Evolutionary conservation across 208 protist genomes (phyloP), one percentile per base, ranked within the genome.

Genomic region (Trypanosoma cruzi): DNA sequence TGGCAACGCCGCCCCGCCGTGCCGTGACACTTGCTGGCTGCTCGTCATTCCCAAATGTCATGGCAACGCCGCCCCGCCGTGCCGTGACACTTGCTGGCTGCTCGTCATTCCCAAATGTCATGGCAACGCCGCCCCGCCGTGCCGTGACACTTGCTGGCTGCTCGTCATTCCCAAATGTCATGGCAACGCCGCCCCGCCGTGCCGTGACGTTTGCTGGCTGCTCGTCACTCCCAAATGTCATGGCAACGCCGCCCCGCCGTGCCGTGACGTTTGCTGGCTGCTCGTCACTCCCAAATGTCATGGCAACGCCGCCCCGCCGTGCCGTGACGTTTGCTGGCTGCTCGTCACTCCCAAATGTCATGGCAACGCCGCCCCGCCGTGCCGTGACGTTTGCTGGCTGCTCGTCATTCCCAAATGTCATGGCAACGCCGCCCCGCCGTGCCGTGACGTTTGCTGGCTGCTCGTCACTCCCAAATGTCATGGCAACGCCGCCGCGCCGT

Each of bases 371-470:
- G 22, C 57, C 57, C 5, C 57, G 32, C 3, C 63, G 63, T 24
- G 48, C 63, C 1, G 50, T 36, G 2, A 58, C 63, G 42, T 34
- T 32, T 7, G 57, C 57, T 22, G 67, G 48, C 22, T 34, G n/a
- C 16, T 72, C 67, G 32, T 68, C 62, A 44, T 67, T 75, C 52
- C 58, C 64, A 70, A 77, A 77, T 0, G 49, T 64, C 71, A 77
- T 77, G 24, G 63, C 64, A 0, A 77, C 65, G 3, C 71, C 71
- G n/a, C n/a, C 71, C 18, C 64, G 26, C 8, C 71, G 48, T 8
- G 48, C 46, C 0, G 63, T 52, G 2, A 76, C 63, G 16, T 34
- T 46, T 26, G 60, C 63, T 11, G 55, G 62, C 22, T 49, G 18
- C 20, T 67, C 71, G 13, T 71, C 54, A 36, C 63, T 71, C 3